A percentile compares a stretch with the other conserved stretches of the same genome.
phyloP scores from a whole-genome alignment of 1,284 basidiomycete genomes.

The Gomphus bonarii region DNA sequence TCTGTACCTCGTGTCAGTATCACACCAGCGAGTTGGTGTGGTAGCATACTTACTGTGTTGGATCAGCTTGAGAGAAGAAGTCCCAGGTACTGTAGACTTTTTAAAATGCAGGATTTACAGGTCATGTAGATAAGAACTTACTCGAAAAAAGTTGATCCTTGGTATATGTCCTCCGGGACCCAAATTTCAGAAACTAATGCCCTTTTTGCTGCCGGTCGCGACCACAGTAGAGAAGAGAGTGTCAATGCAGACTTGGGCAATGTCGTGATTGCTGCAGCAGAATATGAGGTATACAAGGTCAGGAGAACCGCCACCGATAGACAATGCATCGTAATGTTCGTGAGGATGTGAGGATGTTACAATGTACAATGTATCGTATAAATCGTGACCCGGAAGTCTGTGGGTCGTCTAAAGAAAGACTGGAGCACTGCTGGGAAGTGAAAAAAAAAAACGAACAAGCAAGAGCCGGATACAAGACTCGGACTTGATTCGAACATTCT shows the following conservation, averaged over 20 bases:
- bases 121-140: not conserved
- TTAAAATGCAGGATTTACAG: not conserved
- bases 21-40: not conserved
- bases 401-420: not conserved
- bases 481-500: not conserved
- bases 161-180: constrained; percentile 8
- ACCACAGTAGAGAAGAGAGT: not conserved
- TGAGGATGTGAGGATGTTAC: not conserved
- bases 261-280: not conserved
- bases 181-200: constrained; percentile 5
- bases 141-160: constrained; percentile 11
- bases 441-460: not conserved
- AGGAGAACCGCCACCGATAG: not conserved
- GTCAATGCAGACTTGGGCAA: not conserved
- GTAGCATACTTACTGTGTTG: constrained; percentile 43
- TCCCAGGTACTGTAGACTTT: constrained; percentile 27
- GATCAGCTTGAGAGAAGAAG: constrained; percentile 52
- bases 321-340: not conserved
- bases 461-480: not conserved
- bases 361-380: not conserved
- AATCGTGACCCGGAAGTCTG: not conserved
- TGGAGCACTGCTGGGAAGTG: not conserved
- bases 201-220: not conserved
- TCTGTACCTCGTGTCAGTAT: constrained; percentile 26
- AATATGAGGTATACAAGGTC: not conserved